Percentiles rank a stretch among this genome's conserved stretches.
Evolutionary conservation across 768 basidiomycete species (phyloP).

Genomic region (Boletus eberwhitei): DNA sequence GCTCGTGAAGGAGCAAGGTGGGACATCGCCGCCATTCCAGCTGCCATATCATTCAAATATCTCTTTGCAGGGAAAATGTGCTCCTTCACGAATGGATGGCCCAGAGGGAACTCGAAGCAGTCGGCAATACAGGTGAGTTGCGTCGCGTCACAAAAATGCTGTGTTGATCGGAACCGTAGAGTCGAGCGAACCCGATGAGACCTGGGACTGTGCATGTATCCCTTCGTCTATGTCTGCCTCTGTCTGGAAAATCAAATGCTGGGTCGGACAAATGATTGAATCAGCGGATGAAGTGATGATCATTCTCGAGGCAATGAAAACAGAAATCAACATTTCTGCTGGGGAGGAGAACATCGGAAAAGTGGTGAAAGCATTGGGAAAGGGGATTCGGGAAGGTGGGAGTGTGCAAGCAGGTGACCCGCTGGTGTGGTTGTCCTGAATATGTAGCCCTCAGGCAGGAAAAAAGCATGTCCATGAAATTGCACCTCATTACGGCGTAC

Average conservation of each 20-base stretch:
- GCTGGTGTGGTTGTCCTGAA: constrained; percentile 34
- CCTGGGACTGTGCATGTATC: constrained; percentile 7
- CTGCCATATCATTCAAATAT: not conserved
- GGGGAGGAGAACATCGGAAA: constrained; percentile 46
- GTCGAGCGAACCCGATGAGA: constrained; percentile 1
- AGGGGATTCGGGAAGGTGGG: constrained; percentile 41
- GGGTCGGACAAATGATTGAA: constrained; percentile 40
- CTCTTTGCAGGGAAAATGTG: constrained; percentile 36
- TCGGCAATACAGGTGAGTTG: constrained; percentile 1
- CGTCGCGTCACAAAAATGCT: not conserved
- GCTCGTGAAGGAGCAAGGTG: constrained; percentile 41
- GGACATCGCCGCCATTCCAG: not conserved
- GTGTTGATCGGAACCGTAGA: not conserved
- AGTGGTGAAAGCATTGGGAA: constrained; percentile 38
- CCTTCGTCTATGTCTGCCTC: constrained; percentile 42
- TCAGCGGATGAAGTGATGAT: constrained; percentile 43
- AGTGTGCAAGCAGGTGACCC: constrained; percentile 46
- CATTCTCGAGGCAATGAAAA: constrained; percentile 67
- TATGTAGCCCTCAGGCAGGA: not conserved
- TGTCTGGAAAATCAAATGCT: constrained; percentile 50
- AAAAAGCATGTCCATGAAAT: not conserved
- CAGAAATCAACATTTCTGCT: constrained; percentile 49
- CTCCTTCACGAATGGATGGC: constrained; percentile 44
- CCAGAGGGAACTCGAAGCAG: constrained; percentile 19
- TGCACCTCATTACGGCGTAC: not conserved